phyloP scores from a whole-genome alignment of 2,329 filamentous ascomycete species.

The Neofusicoccum sp. region DNA sequence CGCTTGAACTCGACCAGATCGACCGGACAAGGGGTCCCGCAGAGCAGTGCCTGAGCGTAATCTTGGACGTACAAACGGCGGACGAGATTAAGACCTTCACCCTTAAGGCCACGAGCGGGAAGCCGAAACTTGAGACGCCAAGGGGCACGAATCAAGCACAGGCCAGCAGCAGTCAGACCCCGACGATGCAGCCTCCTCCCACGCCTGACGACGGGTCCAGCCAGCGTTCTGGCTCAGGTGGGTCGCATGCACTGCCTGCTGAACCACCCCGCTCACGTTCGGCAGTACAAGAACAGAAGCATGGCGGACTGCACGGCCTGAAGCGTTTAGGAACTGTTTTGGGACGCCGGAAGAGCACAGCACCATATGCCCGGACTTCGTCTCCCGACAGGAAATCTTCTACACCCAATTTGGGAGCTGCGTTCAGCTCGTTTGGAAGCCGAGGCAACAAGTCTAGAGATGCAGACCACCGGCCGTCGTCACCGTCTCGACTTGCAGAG shows the following conservation, averaged over 20 bases:
- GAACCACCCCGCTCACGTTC: constrained; percentile 14
- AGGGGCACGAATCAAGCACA: constrained; percentile 26
- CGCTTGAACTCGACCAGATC: constrained; percentile 84
- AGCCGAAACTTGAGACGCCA: constrained; percentile 30
- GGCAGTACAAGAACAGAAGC: constrained; percentile 33
- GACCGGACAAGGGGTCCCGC: constrained; percentile 72
- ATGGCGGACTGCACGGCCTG: constrained; percentile 32
- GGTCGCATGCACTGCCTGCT: constrained; percentile 11
- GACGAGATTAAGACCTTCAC: constrained; percentile 80
- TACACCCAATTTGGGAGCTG: constrained; percentile 55
- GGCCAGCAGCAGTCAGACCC: neutral
- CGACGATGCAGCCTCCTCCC: constrained; percentile 25
- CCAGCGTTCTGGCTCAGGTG: constrained; percentile 53
- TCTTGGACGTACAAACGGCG: constrained; percentile 82
- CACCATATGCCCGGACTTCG: constrained; percentile 35
- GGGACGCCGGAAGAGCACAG: constrained; percentile 30
- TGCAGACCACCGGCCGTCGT: constrained; percentile 43
- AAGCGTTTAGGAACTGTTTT: constrained; percentile 43
- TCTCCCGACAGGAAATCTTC: constrained; percentile 54
- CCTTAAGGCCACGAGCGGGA: constrained; percentile 42
- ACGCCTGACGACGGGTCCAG: constrained; percentile 55
- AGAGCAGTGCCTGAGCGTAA: constrained; percentile 74
- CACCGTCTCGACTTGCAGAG: constrained; percentile 32
- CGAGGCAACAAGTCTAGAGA: constrained; percentile 59
- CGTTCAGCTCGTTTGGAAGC: constrained; percentile 62